Evolutionary conservation across 2,329 filamentous ascomycete genomes (phyloP), one percentile per base, ranked within the genome.

Genomic region (Apiospora hydei): DNA sequence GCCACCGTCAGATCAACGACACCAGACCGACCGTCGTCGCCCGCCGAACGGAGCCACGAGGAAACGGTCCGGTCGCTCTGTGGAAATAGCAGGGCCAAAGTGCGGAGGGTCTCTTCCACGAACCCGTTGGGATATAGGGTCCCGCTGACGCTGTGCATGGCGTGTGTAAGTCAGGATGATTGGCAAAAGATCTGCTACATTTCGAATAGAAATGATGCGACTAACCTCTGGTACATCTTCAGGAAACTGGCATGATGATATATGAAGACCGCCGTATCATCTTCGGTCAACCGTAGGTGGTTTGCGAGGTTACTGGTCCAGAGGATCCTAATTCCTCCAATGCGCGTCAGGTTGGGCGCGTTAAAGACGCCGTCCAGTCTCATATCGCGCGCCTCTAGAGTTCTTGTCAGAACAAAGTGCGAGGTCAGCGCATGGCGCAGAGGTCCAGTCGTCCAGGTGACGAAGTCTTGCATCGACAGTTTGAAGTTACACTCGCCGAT

Each of bases 211-310:
- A 51, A 51, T n/a, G 47, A 24, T 13, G 47, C 3, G n/a, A 51
- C 47, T 21, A 51, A 51, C 47, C 47, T 51, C 47, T 51, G 47
- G 47, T 13, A 51, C 47, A 51, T 51, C n/a, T 51, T 51, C 47
- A 51, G 47, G 47, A 51, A 51, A 51, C 47, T 51, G 8, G 47
- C 47, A 13, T 51, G 47, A 7, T 51, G 47, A 21, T 51, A 51
- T 51, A 51, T 51, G 11, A 51, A 51, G 8, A 51, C 47, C 21
- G 47, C n/a, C 8, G 47, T 24, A 51, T 51, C 47, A 51, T 51
- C n/a, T 8, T 51, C 47, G n/a, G 47, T 51, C 47, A 51, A 11
- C 7, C 47, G 21, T 11, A 51, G 13, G n/a, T 51, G 47, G 47
- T 51, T 51, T 51, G 47, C 47, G 8, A 51, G 47, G 47, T 51